Percentiles rank a stretch among this genome's conserved stretches.
Conservation (phyloP, 345 rosid genomes). For the Corchorus capsularis region DNA sequence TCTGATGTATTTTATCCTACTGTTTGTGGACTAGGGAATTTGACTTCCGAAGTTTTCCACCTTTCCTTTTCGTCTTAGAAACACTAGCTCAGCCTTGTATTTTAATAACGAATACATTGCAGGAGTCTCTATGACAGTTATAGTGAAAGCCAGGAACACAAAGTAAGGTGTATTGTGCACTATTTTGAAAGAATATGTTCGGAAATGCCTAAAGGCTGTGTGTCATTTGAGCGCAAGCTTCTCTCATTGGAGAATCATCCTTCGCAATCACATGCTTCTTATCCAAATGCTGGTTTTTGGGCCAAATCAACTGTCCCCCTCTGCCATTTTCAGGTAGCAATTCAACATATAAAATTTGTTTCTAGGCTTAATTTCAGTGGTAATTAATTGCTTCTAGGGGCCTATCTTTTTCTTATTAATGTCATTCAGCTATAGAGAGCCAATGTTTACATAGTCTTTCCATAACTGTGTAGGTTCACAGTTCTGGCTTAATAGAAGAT, state of each 20-base stretch:
- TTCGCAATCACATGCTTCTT: slow-evolving; percentile 27
- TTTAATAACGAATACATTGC: slow-evolving; percentile 19
- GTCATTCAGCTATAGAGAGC: neutral
- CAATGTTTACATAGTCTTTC: neutral
- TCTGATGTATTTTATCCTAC: neutral
- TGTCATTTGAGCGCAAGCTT: slow-evolving; percentile 88
- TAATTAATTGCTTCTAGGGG: neutral
- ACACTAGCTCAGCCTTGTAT: neutral
- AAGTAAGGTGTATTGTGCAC: slow-evolving; percentile 71
- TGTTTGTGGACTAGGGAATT: neutral
- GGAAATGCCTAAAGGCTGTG: slow-evolving; percentile 55
- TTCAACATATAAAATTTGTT: slow-evolving; percentile 1
- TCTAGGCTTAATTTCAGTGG: neutral
- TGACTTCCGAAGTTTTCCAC: slow-evolving; percentile 9
- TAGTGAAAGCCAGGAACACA: slow-evolving; percentile 67
- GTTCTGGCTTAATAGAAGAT: slow-evolving; percentile 78
- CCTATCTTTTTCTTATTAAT: neutral
- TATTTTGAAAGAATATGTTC: slow-evolving; percentile 81
- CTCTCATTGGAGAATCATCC: slow-evolving; percentile 48
- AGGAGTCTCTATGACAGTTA: slow-evolving; percentile 70
- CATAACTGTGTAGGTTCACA: slow-evolving; percentile 44
- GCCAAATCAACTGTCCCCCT: slow-evolving; percentile 59
- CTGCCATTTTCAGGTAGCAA: slow-evolving; percentile 72
- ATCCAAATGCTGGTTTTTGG: slow-evolving; percentile 70
- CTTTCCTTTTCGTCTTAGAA: slow-evolving; percentile 9